Evolutionary conservation across 495 filamentous ascomycete species (phyloP).

Genomic region (Lepraria neglecta): DNA sequence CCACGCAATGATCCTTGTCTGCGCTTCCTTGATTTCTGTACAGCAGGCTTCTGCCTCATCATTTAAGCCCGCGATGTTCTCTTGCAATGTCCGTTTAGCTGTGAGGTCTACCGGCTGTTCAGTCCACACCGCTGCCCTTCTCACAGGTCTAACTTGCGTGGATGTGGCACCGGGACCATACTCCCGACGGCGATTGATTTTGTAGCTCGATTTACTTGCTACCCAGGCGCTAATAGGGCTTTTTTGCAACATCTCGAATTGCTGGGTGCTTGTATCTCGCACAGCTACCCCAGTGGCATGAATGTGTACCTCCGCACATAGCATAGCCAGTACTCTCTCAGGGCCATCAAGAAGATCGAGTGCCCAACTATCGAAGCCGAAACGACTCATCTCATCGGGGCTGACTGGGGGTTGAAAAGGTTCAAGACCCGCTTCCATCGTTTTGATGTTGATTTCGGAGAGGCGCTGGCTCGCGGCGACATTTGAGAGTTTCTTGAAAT

Average conservation of each 20-base stretch:
- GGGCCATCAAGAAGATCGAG: slow-evolving; percentile 73
- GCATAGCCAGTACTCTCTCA: slow-evolving; percentile 76
- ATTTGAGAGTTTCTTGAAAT: slow-evolving; percentile 63
- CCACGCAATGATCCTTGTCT: slow-evolving; percentile 25
- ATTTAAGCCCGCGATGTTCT: slow-evolving; percentile 39
- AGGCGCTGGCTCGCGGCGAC: slow-evolving; percentile 39
- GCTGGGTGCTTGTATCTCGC: slow-evolving; percentile 54
- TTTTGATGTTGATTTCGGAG: slow-evolving; percentile 52
- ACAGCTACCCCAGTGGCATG: slow-evolving; percentile 60
- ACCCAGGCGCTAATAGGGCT: slow-evolving; percentile 56
- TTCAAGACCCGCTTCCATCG: slow-evolving; percentile 37
- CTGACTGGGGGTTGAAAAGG: slow-evolving; percentile 50
- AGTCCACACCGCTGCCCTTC: slow-evolving; percentile 60
- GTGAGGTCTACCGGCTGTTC: slow-evolving; percentile 64
- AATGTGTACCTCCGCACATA: slow-evolving; percentile 62
- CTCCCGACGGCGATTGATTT: slow-evolving; percentile 58
- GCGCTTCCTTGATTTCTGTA: slow-evolving; percentile 29
- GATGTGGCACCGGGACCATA: slow-evolving; percentile 65
- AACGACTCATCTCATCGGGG: slow-evolving; percentile 45
- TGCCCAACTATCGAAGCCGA: slow-evolving; percentile 75
- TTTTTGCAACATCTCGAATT: slow-evolving; percentile 53
- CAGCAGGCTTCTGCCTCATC: slow-evolving; percentile 39
- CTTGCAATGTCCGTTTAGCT: slow-evolving; percentile 48
- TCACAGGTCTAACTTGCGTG: slow-evolving; percentile 52
- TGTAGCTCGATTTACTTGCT: slow-evolving; percentile 51